Percentiles rank a stretch among this genome's conserved stretches.
Evolutionary conservation across 1,284 basidiomycete species (phyloP).

Genomic region (Ceratobasidium sp.): DNA sequence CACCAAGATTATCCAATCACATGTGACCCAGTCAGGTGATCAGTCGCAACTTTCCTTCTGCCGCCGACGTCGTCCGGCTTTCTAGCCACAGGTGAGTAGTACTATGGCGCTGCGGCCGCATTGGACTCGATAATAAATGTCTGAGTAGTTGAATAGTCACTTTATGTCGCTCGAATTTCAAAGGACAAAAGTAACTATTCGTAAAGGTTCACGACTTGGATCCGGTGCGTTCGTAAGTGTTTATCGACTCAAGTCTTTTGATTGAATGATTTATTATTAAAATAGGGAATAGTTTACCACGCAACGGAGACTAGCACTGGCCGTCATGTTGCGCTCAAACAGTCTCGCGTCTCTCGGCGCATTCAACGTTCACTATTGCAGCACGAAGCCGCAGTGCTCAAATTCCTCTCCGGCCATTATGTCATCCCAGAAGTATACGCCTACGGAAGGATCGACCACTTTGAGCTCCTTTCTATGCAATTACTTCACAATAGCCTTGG

Average conservation of each 20-base stretch:
- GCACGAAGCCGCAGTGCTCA: background rate
- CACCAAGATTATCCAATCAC: too few relatives aligned
- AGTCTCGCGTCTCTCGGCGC: background rate
- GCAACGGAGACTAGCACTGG: background rate
- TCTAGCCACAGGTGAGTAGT: too few relatives aligned
- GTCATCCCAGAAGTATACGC: background rate
- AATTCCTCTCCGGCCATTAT: background rate
- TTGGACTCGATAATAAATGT: too few relatives aligned
- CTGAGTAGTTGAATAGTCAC: too few relatives aligned
- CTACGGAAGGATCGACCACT: conserved; percentile 4
- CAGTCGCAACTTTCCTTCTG: too few relatives aligned
- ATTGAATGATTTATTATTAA: background rate
- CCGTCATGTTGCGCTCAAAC: background rate
- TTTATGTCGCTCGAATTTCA: too few relatives aligned
- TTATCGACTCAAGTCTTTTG: background rate
- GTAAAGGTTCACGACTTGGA: background rate
- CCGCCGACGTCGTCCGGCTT: too few relatives aligned
- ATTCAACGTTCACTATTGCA: background rate
- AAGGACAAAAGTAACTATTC: background rate
- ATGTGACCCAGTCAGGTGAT: too few relatives aligned
- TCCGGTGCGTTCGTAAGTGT: background rate
- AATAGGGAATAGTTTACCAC: background rate
- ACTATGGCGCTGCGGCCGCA: too few relatives aligned
- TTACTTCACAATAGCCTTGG: background rate
- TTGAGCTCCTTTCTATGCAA: conserved; percentile 1